Conservation (phyloP, 2,329 filamentous ascomycete species). For the Aspergillus sp. region DNA sequence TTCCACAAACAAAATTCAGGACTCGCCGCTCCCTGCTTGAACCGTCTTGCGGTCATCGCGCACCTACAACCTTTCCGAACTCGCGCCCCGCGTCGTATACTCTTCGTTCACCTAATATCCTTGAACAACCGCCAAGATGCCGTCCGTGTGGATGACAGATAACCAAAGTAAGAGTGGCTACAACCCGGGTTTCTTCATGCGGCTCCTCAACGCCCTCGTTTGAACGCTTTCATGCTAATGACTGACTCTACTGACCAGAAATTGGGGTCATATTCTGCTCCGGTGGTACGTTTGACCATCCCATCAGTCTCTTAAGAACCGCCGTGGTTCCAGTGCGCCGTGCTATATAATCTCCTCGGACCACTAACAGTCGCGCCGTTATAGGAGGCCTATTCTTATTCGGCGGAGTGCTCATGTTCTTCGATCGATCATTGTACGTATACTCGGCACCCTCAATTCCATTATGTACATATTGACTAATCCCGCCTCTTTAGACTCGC, state of each 20-base stretch:
- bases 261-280: conserved; percentile 97
- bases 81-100: neutral
- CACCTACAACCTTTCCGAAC: neutral
- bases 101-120: neutral
- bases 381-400: conserved; percentile 91
- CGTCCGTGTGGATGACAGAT: conserved; percentile 94
- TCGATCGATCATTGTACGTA: conserved; percentile 88
- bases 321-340: neutral
- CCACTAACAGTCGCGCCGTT: conserved; percentile 18
- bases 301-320: neutral
- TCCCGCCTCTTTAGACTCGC: conserved; percentile 65
- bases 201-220: neutral
- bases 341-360: neutral
- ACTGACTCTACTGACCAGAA: conserved; percentile 58
- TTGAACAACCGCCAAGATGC: conserved; percentile 55
- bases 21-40: neutral
- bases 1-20: conserved; percentile 2
- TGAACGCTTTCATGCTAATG: conserved; percentile 18
- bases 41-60: neutral
- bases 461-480: neutral
- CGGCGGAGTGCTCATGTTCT: conserved; percentile 93
- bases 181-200: neutral
- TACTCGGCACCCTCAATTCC: neutral
- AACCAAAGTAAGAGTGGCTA: conserved; percentile 72
- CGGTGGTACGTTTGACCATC: conserved; percentile 67